Base-by-base conservation (phyloP, 805 yeast genomes). In the Aciculoconidium aculeatum region DNA sequence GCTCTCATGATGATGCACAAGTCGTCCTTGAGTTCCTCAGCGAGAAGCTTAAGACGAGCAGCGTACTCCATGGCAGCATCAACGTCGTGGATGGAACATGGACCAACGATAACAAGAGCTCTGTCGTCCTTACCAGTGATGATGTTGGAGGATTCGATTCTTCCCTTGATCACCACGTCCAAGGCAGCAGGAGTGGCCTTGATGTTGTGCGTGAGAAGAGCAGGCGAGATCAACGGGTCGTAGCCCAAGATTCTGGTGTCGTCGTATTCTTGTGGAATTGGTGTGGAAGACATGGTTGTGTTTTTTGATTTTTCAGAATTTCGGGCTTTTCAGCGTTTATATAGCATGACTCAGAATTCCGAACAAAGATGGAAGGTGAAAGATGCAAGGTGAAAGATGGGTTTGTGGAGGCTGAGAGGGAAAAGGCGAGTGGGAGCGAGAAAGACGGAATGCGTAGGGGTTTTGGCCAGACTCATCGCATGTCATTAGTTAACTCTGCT, bases 51-150 rank as follows among this genome's bases (percentile, higher is more conserved):
- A 44, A 90, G 70, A 41, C 80, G 71, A 21, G 58, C 58, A 37
- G 90, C 94, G 61, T 92, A 90, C 18, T 86, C 97, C 50, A 83
- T 63, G 19, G 97, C 97, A 27, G 92, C 82, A 23, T 70, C 75
- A 35, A 90, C 74, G 60, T 90, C 96, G 56, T 90, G 98, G 45
- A 90, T 80, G 11, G 97, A 92, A 58, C 98, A 90, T 39, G 98
- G 98, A 11, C 98, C 98, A 32, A 90, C 94, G 40, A 90, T 77
- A 13, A 90, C 82, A 19, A 90, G 62, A 25, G 84, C 68, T 56
- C 94, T 75, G 69, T 92, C 97, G 51, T 82, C 88, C 44, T 70
- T 65, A 28, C 81, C 83, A 38, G 67, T 66, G 43, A 90, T 71
- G 40, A 88, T 84, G 14, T 75, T 73, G 36, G 80, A 72, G 19